Evolutionary conservation across 164 flowering plant species (phyloP), one percentile per base, ranked within the genome.

Genomic region (Magnolia sinica): DNA sequence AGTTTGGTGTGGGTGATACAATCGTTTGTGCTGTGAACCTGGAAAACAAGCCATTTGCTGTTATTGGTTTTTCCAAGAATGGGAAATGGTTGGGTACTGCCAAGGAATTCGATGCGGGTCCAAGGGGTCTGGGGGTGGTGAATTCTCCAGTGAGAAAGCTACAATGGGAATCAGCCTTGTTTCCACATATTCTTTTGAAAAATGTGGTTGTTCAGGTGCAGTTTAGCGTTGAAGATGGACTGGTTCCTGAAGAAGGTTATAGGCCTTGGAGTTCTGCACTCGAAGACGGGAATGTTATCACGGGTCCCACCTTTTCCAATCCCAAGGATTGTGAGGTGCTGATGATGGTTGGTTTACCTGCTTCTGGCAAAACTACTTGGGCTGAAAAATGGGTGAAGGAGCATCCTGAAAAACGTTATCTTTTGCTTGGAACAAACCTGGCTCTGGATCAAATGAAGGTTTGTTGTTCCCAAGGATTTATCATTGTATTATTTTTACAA

Each of bases 291-390:
- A 86, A 84, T 79, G 86, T 83, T 18, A 64, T 84, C 18, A 50
- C 78, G 68, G 91, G 94, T 19, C 91, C 91, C 2, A 8, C 71
- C 19, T 81, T 85, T 76, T 69, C 79, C 52, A 61, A 79, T 22
- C 52, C 77, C 10, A 73, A 71, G 68, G 85, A 88, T 67, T 86
- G 90, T 83, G 90, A 90, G 77, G 84, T 87, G 64, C 74, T 89
- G 68, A 90, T 90, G 94, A 84, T 89, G 94, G 91, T 90, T 31
- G 92, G 92, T 3, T 82, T 90, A 63, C 92, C 94, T 66, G 91
- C 92, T 78, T 89, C 89, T 59, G 91, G 92, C 1, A 89, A 90
- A 78, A 86, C 82, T 74, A 88, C 90, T 1, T 90, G 92, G 92
- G 90, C 91, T 4, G 92, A 90, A 75, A 90, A 89, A 77, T 84